These are phyloP conservation scores for Lodderomyces jiufengensis DNA, from an alignment of 1,139 yeast genomes.

Conservation along the genomic window DNA sequence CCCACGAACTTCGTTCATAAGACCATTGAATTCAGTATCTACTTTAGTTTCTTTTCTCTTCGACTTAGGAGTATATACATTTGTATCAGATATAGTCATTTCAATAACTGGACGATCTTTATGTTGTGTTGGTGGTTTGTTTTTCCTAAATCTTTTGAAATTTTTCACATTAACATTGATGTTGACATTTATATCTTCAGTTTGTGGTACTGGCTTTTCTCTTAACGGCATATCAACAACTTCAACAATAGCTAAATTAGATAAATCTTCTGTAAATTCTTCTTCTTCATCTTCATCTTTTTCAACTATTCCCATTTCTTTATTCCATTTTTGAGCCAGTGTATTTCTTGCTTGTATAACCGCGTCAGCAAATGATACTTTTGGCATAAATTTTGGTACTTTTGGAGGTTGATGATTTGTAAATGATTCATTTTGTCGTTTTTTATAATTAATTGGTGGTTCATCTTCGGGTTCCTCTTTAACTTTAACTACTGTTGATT, in stretches of 20 bases:
- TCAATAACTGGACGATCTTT: slow-evolving; percentile 26
- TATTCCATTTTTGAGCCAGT: slow-evolving; percentile 23
- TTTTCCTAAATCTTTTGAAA: slow-evolving; percentile 36
- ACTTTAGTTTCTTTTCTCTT: slow-evolving; percentile 9
- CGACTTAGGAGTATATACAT: slow-evolving; percentile 6
- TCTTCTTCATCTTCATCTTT: slow-evolving; percentile 13
- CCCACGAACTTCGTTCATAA: slow-evolving; percentile 25
- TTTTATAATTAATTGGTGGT: slow-evolving; percentile 2
- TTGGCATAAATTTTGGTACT: slow-evolving; percentile 17
- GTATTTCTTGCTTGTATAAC: slow-evolving; percentile 28
- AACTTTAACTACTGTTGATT: neutral
- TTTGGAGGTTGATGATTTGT: slow-evolving; percentile 9
- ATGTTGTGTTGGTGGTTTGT: slow-evolving; percentile 19
- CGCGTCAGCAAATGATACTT: slow-evolving; percentile 29
- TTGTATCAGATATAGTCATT: slow-evolving; percentile 18
- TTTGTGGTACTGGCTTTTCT: slow-evolving; percentile 3
- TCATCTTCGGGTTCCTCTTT: neutral
- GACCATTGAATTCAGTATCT: slow-evolving; percentile 24
- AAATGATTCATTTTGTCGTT: slow-evolving; percentile 3
- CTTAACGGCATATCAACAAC: slow-evolving; percentile 24
- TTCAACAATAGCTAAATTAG: slow-evolving; percentile 36
- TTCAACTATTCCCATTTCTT: slow-evolving; percentile 27
- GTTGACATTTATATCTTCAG: slow-evolving; percentile 2
- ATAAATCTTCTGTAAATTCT: slow-evolving; percentile 13
- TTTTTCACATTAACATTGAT: slow-evolving; percentile 26